Conservation (phyloP, 202 grass and related monocot species). For the Dendrocalamus latiflorus region DNA sequence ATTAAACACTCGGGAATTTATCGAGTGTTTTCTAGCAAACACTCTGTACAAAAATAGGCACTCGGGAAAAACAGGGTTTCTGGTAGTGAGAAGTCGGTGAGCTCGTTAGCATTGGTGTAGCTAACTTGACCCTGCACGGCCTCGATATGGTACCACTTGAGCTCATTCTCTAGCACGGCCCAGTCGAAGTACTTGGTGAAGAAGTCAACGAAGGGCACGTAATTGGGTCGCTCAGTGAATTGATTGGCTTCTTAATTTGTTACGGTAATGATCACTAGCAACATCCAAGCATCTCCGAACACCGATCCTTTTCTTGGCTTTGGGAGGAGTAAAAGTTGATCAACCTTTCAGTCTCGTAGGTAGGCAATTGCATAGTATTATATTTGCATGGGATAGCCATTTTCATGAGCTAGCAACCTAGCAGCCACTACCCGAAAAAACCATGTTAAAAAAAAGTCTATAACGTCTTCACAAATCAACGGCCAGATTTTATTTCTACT, state of each 20-base stretch:
- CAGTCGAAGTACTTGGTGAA: conserved; percentile 61
- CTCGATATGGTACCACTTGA: conserved; percentile 57
- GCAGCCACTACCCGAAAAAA: no score
- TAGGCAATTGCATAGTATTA: background rate
- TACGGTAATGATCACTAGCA: conserved; percentile 16
- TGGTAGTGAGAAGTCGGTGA: conserved; percentile 9
- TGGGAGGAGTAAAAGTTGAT: conserved; percentile 43
- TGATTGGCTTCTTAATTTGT: background rate
- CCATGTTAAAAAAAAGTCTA: no score
- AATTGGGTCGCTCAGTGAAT: background rate
- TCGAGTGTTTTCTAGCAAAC: no score
- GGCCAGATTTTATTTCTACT: no score
- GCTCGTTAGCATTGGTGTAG: conserved; percentile 63
- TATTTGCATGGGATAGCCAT: conserved; percentile 1
- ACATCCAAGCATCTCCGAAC: conserved; percentile 15
- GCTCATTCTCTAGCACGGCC: conserved; percentile 70
- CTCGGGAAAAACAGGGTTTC: no score
- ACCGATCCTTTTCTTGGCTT: conserved; percentile 36
- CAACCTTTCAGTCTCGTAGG: conserved; percentile 4
- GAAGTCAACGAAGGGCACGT: conserved; percentile 47
- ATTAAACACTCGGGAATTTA: no score
- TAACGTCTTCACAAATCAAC: no score
- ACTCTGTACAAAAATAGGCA: no score
- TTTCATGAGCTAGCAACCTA: background rate
- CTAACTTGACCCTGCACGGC: conserved; percentile 20